Conservation (phyloP, 192 early-diverging fungal genomes). For the Backusella liffmaniae region DNA sequence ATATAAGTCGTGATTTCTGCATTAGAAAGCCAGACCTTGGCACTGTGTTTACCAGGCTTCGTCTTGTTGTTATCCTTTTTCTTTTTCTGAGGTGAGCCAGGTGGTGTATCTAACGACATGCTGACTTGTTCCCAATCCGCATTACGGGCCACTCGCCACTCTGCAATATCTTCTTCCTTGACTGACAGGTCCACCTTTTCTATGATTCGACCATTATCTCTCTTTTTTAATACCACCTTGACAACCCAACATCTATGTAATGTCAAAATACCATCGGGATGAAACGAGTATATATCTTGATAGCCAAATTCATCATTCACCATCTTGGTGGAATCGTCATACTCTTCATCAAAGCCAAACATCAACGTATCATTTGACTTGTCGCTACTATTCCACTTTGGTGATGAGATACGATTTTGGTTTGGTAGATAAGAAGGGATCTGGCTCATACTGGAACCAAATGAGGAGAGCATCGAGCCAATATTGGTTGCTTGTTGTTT, state of each 20-base stretch:
- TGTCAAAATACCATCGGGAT: constrained; percentile 55
- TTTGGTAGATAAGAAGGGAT: constrained; percentile 7
- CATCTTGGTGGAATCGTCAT: constrained; percentile 38
- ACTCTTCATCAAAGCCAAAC: constrained; percentile 39
- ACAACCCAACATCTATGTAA: constrained; percentile 54
- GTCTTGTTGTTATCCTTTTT: background rate
- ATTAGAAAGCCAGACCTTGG: constrained; percentile 42
- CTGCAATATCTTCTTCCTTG: constrained; percentile 56
- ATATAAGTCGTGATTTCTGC: constrained; percentile 56
- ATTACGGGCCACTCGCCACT: constrained; percentile 50
- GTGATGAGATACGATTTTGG: background rate
- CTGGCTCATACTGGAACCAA: constrained; percentile 25
- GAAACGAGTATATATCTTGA: constrained; percentile 55
- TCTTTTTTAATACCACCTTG: constrained; percentile 40
- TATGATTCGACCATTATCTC: constrained; percentile 44
- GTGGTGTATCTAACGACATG: constrained; percentile 19
- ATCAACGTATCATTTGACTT: constrained; percentile 27
- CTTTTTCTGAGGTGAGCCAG: background rate
- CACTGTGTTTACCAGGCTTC: background rate
- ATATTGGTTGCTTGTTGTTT: constrained; percentile 29
- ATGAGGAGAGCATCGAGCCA: constrained; percentile 23
- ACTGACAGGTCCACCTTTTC: constrained; percentile 50
- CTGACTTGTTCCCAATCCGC: constrained; percentile 50
- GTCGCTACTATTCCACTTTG: constrained; percentile 23
- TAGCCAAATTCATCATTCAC: constrained; percentile 42